These are phyloP conservation scores for Phytophthora pinifolia DNA, from an alignment of 352 stramenopile genomes.

Conservation along the genomic window DNA sequence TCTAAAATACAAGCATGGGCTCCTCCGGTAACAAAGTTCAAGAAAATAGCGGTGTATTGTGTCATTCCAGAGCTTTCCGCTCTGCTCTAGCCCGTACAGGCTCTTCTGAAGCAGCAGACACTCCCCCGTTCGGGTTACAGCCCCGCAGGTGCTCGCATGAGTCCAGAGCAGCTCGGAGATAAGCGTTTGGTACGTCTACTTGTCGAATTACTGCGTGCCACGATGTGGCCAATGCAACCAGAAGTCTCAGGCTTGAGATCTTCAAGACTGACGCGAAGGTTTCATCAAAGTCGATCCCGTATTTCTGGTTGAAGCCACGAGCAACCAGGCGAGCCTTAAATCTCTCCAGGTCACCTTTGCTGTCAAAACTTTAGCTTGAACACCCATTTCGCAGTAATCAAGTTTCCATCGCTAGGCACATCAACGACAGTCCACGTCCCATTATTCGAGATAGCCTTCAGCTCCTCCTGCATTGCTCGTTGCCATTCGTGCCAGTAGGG, in stretches of 20 bases:
- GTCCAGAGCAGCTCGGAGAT: not conserved
- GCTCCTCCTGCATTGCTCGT: not conserved
- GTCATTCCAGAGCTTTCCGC: conserved; percentile 12
- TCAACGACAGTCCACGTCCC: not conserved
- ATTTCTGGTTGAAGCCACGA: conserved; percentile 2
- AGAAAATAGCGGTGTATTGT: not conserved
- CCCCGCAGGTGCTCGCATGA: not conserved
- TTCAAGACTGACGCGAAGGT: conserved; percentile 3
- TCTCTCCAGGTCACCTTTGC: not conserved
- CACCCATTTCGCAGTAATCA: not conserved
- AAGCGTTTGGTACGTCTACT: conserved; percentile 13
- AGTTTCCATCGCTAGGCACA: not conserved
- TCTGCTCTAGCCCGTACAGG: conserved; percentile 10
- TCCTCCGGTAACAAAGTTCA: not conserved
- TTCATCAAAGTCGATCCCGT: conserved; percentile 3
- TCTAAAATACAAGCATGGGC: conserved; percentile 8
- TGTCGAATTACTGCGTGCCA: not conserved
- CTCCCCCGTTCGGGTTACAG: not conserved
- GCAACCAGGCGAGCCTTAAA: conserved; percentile 9
- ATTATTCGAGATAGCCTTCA: not conserved
- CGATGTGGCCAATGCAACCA: not conserved
- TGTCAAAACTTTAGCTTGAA: conserved; percentile 1
- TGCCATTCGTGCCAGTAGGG: not conserved
- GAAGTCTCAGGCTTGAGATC: not conserved
- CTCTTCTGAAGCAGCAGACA: conserved; percentile 1